Conservation (phyloP, 208 protist genomes). For the Trypanosoma lewisi region DNA sequence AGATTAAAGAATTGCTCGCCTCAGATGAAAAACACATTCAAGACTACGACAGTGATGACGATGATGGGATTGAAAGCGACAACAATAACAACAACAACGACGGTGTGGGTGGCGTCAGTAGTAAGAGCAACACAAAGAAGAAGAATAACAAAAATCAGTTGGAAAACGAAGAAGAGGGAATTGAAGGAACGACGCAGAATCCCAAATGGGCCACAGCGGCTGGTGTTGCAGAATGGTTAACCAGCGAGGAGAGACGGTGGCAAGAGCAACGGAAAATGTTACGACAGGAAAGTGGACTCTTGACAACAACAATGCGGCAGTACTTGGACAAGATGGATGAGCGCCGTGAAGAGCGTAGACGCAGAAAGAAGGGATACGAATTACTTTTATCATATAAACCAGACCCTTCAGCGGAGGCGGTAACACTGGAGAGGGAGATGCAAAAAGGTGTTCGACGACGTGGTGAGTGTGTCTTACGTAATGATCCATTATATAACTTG, state of each 20-base stretch:
- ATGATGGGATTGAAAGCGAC: conserved; percentile 18
- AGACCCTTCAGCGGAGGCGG: conserved; percentile 79
- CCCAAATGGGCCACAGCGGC: conserved; percentile 3
- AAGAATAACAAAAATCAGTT: background rate
- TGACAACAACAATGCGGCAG: conserved; percentile 71
- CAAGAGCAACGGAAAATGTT: conserved; percentile 1
- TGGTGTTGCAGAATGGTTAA: conserved; percentile 8
- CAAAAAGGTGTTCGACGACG: conserved; percentile 59
- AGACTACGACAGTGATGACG: conserved; percentile 10
- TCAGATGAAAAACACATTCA: conserved; percentile 31
- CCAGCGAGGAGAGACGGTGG: background rate
- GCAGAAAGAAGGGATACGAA: conserved; percentile 66
- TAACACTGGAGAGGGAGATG: conserved; percentile 52
- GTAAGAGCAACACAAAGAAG: background rate
- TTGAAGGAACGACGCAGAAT: background rate
- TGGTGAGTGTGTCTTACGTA: conserved; percentile 95
- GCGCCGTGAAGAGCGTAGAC: conserved; percentile 69
- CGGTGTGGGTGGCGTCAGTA: background rate
- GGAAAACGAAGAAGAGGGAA: background rate
- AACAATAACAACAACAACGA: background rate
- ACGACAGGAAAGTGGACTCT: conserved; percentile 18
- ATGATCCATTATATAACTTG: conserved; percentile 77
- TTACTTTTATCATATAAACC: conserved; percentile 70
- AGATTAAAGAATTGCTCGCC: conserved; percentile 67
- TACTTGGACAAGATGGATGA: conserved; percentile 90